phyloP scores from a whole-genome alignment of 768 basidiomycete genomes.

The Sistotremastrum suecicum region DNA sequence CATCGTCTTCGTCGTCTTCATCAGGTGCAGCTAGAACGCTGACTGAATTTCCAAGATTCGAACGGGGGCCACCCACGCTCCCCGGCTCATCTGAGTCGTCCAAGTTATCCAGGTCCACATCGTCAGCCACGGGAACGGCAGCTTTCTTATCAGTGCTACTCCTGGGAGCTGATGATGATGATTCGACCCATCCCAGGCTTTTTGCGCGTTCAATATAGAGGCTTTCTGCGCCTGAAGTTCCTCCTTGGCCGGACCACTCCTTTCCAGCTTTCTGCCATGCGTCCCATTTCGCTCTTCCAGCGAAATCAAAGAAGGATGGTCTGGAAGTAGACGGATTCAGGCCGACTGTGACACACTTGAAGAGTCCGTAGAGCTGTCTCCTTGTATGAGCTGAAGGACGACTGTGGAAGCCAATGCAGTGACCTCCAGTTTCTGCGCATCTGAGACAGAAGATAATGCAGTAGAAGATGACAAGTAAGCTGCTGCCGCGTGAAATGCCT shows the following conservation, averaged over 20 bases:
- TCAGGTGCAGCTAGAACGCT: conserved; percentile 19
- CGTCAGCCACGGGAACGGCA: neutral
- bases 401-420: neutral
- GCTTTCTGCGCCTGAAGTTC: conserved; percentile 32
- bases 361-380: conserved; percentile 67
- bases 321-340: conserved; percentile 38
- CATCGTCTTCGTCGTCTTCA: conserved; percentile 69
- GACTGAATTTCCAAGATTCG: too few species aligned
- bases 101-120: neutral
- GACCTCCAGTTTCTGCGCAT: conserved; percentile 65
- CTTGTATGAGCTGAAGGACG: conserved; percentile 17
- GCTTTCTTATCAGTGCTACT: neutral
- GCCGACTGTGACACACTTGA: conserved; percentile 59
- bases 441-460: conserved; percentile 40
- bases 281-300: conserved; percentile 79
- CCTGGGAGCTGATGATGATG: conserved; percentile 6
- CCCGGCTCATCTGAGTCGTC: too few species aligned
- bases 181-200: conserved; percentile 53
- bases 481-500: conserved; percentile 44
- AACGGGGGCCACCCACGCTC: too few species aligned
- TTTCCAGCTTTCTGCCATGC: conserved; percentile 50
- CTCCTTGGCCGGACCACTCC: neutral
- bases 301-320: conserved; percentile 66
- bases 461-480: conserved; percentile 45
- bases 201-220: conserved; percentile 59